Evolutionary conservation across 805 yeast genomes (phyloP).

Genomic region (Candida sonorensis): DNA sequence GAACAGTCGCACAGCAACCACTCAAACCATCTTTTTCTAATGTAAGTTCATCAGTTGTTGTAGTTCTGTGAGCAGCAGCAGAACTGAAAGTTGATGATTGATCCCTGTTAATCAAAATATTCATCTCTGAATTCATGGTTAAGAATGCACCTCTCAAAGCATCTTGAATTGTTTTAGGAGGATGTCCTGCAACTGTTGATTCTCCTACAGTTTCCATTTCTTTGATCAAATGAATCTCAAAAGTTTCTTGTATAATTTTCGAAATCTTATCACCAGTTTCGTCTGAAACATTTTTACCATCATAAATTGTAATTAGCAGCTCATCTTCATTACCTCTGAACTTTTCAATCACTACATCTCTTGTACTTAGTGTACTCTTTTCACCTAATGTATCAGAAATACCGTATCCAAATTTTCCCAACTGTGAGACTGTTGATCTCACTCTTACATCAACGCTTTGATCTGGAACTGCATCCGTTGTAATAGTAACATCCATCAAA

Average conservation of each 20-base stretch:
- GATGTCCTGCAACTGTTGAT: constrained; percentile 31
- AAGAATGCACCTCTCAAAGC: constrained; percentile 82
- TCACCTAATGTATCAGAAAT: constrained; percentile 83
- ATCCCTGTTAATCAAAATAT: constrained; percentile 45
- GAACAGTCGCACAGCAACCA: constrained; percentile 81
- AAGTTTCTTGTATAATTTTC: constrained; percentile 62
- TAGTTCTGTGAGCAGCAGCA: constrained; percentile 46
- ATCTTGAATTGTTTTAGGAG: constrained; percentile 49
- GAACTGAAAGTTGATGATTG: constrained; percentile 34
- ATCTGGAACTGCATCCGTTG: constrained; percentile 85
- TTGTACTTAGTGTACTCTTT: constrained; percentile 54
- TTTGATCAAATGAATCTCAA: constrained; percentile 58
- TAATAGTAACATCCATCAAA: constrained; percentile 89
- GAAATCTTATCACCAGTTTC: constrained; percentile 61
- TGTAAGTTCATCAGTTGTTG: constrained; percentile 43
- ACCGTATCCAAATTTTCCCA: constrained; percentile 77
- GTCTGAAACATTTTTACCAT: constrained; percentile 63
- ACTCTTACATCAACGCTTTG: constrained; percentile 77
- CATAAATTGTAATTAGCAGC: constrained; percentile 73
- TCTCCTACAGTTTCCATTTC: constrained; percentile 44
- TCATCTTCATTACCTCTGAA: constrained; percentile 84
- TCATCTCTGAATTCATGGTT: constrained; percentile 74
- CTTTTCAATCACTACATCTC: constrained; percentile 83
- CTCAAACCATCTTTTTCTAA: constrained; percentile 64
- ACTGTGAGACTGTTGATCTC: constrained; percentile 79